Evolutionary conservation across 2,329 filamentous ascomycete species (phyloP), one percentile per base, ranked within the genome.

Genomic region (Juglanconis oblonga): DNA sequence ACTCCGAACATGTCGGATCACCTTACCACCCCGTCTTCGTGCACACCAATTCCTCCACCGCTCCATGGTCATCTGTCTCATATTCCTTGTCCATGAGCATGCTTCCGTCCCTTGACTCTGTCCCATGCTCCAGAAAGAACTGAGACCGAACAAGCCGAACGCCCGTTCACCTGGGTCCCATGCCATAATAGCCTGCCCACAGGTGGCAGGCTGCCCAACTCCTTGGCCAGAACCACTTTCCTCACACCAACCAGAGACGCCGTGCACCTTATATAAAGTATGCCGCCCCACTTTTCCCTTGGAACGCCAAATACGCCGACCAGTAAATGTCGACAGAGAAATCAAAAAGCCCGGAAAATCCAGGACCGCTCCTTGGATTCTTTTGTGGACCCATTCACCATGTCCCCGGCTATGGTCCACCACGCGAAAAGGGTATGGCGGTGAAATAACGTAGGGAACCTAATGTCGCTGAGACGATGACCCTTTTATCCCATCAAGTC

Each of bases 211-310:
- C 58, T 49, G 38, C 47, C 54, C 38, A 63, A 61, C 61, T 58
- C 61, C 61, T 35, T 52, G 50, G 49, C 58, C 51, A 40, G 44
- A 52, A 51, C 54, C 54, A 35, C 48, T 48, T 31, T 47, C 47
- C 52, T 38, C 50, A 52, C 47, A 58, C 35, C 51, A 45, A 14
- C 17, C 44, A 38, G 38, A 55, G 45, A 63, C 61, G 44, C 61
- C 58, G 45, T 54, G 54, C 58, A 61, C 61, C 61, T 40, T 63
- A 52, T 52, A 51, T 61, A 61, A 24, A 57, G 52, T 57, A 61
- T 57, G 58, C 56, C 52, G 54, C 54, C 54, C 31, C 9, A 42
- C 54, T 49, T 57, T 57, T 53, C 49, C 48, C 31, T 11, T 31
- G 36, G 33, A 52, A 63, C 61, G 54, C 61, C 58, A 24, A 17